phyloP scores from a whole-genome alignment of 2,329 filamentous ascomycete species.

The Chaetomium sp. region DNA sequence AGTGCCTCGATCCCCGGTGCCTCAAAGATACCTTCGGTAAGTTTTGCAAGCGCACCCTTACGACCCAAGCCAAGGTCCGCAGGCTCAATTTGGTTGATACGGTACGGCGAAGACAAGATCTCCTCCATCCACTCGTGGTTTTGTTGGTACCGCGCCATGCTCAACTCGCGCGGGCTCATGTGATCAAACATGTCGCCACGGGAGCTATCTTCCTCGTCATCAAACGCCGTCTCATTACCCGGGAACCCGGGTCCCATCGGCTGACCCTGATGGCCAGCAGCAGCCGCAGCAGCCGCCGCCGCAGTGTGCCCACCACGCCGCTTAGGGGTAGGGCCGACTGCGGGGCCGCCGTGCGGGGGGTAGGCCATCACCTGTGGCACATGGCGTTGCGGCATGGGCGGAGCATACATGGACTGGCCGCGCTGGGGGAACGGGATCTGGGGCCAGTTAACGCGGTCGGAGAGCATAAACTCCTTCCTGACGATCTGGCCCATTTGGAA shows the following conservation, averaged over 20 bases:
- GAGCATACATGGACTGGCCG: conserved; percentile 45
- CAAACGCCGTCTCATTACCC: conserved; percentile 45
- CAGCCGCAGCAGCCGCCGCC: not conserved
- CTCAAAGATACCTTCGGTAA: conserved; percentile 84
- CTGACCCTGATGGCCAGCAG: conserved; percentile 13
- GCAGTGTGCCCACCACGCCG: conserved; percentile 35
- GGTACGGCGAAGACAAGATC: conserved; percentile 83
- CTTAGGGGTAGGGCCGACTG: conserved; percentile 49
- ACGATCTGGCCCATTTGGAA: conserved; percentile 73
- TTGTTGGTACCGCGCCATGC: conserved; percentile 77
- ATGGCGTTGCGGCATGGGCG: conserved; percentile 39
- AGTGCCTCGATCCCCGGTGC: conserved; percentile 46
- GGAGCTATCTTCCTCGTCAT: conserved; percentile 86
- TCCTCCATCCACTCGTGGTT: conserved; percentile 99
- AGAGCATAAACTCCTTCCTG: conserved; percentile 90
- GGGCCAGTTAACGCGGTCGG: conserved; percentile 86
- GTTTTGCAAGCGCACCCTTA: conserved; percentile 69
- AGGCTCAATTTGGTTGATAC: conserved; percentile 76
- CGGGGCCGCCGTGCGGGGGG: conserved; percentile 41
- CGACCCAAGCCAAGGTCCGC: conserved; percentile 81
- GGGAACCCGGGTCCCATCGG: conserved; percentile 19
- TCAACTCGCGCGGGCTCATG: conserved; percentile 83
- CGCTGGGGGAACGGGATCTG: conserved; percentile 63
- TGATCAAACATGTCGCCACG: conserved; percentile 86
- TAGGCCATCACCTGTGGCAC: conserved; percentile 58